Evolutionary conservation across 192 early-diverging fungal species (phyloP).

Genomic region (Spizellomyces punctatus): DNA sequence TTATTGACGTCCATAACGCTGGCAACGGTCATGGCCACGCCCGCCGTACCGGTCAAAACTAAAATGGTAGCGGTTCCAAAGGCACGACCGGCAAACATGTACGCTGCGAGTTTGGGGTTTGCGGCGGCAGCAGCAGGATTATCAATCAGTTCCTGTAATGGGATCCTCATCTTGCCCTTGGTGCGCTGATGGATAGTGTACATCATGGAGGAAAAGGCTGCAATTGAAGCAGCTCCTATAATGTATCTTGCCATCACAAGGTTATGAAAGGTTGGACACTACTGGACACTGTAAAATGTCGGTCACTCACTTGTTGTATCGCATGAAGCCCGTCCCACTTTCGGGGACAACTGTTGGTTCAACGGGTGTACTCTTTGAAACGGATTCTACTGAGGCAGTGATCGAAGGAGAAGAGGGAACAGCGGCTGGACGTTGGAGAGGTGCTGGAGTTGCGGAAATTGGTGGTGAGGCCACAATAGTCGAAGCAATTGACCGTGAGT

Average conservation of each 20-base stretch:
- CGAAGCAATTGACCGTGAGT: no score
- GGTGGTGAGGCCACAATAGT: background rate
- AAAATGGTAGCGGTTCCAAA: slow-evolving; percentile 43
- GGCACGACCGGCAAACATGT: slow-evolving; percentile 50
- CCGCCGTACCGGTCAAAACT: slow-evolving; percentile 38
- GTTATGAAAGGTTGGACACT: background rate
- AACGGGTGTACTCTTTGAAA: background rate
- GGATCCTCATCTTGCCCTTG: slow-evolving; percentile 28
- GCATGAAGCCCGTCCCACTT: background rate
- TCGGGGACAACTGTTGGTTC: background rate
- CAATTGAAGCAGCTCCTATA: slow-evolving; percentile 24
- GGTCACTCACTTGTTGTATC: slow-evolving; percentile 1
- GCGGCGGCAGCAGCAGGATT: slow-evolving; percentile 32
- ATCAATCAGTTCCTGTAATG: slow-evolving; percentile 31
- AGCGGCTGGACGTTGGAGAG: background rate
- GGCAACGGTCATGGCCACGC: slow-evolving; percentile 38
- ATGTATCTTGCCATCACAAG: slow-evolving; percentile 20
- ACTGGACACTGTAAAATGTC: background rate
- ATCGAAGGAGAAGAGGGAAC: background rate
- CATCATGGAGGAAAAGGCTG: slow-evolving; percentile 22
- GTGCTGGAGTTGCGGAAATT: background rate
- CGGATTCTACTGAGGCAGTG: background rate
- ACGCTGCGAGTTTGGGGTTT: slow-evolving; percentile 46
- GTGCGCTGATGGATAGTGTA: slow-evolving; percentile 30
- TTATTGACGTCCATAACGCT: slow-evolving; percentile 41